Evolutionary conservation across 2,329 filamentous ascomycete genomes (phyloP), one percentile per base, ranked within the genome.

Genomic region (Lomentospora prolificans): DNA sequence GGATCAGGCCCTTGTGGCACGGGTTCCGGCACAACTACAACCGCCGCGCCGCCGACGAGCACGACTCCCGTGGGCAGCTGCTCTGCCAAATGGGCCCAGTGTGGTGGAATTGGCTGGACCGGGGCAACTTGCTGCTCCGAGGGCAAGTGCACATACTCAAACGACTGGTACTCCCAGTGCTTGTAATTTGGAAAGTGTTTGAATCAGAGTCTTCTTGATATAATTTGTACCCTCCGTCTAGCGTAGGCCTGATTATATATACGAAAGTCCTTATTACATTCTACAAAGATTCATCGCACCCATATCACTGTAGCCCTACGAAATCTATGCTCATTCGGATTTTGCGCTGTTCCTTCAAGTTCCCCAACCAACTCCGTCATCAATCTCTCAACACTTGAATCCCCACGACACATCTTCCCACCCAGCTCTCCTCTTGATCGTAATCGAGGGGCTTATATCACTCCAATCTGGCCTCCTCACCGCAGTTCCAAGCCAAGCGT

Each of bases 61-160:
- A 33, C 6, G 7, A 33, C 30, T n/a, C n/a, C n/a, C n/a, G n/a
- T n/a, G 30, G 46, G 8, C 8, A 39, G 46, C 44, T 70, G 67
- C 58, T 57, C 65, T 24, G 57, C 65, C 3, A 61, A 61, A 22
- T 70, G 62, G 54, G 68, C 62, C 6, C 67, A 69, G 58, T 70
- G 67, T 55, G 68, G 67, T 53, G 67, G 68, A 6, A 57, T 61
- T 31, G 66, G 65, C 27, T 70, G 62, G 63, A 63, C 50, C 7
- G 67, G 68, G 27, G 30, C 67, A 10, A 66, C 59, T 3, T 69
- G 67, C 64, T 69, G 67, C 60, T 55, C 61, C 31, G 65, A 65
- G 24, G 66, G 67, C 6, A 66, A 64, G 14, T 70, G 67, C 62
- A 59, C 63, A 55, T 56, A 55, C 30, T 50, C 57, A 4, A 70